Evolutionary conservation across 352 stramenopile species (phyloP).

Genomic region (Aphanomyces stellatus): DNA sequence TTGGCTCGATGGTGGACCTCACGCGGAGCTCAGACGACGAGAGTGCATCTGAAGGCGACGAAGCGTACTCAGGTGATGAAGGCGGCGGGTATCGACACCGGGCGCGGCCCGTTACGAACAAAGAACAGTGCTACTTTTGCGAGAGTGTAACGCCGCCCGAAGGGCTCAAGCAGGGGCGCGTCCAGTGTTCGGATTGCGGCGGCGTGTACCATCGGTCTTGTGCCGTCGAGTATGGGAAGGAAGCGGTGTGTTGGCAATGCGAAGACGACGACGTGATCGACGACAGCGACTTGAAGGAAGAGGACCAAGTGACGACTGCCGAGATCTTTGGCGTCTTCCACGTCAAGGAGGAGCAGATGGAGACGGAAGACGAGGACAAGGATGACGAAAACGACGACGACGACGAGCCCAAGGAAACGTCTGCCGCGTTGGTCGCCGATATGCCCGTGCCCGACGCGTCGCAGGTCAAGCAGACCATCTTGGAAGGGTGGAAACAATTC

Average conservation of each 20-base stretch:
- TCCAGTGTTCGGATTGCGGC: background rate
- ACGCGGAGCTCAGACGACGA: background rate
- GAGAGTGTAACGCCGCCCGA: background rate
- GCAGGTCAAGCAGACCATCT: constrained; percentile 20
- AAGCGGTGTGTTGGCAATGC: constrained; percentile 66
- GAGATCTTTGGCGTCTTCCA: constrained; percentile 42
- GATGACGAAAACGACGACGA: constrained; percentile 8
- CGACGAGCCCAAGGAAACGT: constrained; percentile 1
- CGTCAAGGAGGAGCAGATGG: constrained; percentile 17
- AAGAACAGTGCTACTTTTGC: background rate
- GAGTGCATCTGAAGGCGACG: too few relatives aligned
- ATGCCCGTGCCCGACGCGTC: constrained; percentile 18
- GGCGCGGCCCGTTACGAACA: background rate
- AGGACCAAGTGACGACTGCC: constrained; percentile 29
- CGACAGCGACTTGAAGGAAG: constrained; percentile 56
- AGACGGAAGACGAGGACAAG: constrained; percentile 18
- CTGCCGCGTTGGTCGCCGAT: background rate
- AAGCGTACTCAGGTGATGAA: background rate
- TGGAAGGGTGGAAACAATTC: constrained; percentile 52
- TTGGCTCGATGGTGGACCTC: too few relatives aligned
- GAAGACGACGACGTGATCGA: constrained; percentile 67
- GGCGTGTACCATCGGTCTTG: constrained; percentile 57
- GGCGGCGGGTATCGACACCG: background rate
- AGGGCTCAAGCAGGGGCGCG: background rate
- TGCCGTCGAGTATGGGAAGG: constrained; percentile 58